Conservation (phyloP, 306 rosid species). For the Benincasa hispida region DNA sequence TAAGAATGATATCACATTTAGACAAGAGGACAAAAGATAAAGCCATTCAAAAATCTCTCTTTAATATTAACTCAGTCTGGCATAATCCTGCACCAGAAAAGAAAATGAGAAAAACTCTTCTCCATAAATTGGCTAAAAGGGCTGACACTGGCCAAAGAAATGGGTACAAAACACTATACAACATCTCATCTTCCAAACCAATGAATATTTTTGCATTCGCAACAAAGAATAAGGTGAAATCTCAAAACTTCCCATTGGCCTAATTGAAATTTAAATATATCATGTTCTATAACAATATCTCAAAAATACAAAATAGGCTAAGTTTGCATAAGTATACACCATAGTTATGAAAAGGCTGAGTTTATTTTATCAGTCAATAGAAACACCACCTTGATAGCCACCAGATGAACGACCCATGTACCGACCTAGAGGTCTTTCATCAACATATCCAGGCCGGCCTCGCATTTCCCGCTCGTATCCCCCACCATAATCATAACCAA, state of each 20-base stretch:
- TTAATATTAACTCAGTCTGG: neutral
- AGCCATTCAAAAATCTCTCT: neutral
- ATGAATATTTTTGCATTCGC: neutral
- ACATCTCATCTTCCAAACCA: neutral
- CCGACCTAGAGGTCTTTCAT: slow-evolving; percentile 78
- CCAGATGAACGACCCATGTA: slow-evolving; percentile 55
- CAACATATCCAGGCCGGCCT: slow-evolving; percentile 58
- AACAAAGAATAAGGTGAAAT: neutral
- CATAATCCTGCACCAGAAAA: neutral
- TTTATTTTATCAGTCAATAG: slow-evolving; percentile 16
- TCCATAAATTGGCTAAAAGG: neutral
- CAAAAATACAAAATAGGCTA: neutral
- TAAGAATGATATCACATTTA: neutral
- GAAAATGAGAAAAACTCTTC: neutral
- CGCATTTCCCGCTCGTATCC: slow-evolving; percentile 80
- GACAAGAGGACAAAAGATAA: neutral
- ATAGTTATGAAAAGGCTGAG: neutral
- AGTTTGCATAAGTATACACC: neutral
- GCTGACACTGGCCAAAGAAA: neutral
- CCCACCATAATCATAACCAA: slow-evolving; percentile 68
- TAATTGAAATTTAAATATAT: neutral
- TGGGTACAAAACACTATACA: neutral
- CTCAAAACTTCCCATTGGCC: neutral
- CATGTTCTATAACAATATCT: neutral
- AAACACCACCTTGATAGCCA: slow-evolving; percentile 58